phyloP scores from a whole-genome alignment of 768 basidiomycete species.

The Sporobolomyces roseus region DNA sequence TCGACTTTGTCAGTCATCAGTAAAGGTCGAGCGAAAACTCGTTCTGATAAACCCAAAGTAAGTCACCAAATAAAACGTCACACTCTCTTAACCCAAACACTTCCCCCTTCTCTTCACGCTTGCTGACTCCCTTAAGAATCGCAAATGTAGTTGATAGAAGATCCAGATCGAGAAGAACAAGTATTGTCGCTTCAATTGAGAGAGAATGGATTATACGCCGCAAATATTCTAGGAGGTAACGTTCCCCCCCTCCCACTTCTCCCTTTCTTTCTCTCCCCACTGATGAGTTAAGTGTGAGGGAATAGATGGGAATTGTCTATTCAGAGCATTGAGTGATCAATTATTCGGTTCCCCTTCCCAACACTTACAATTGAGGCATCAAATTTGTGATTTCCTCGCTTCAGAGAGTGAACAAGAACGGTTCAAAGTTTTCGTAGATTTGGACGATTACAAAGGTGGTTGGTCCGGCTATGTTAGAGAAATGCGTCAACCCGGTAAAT shows the following conservation, averaged over 20 bases:
- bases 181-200: conserved; percentile 67
- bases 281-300: no score
- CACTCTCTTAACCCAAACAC: not conserved
- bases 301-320: conserved; percentile 91
- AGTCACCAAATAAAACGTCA: not conserved
- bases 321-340: conserved; percentile 84
- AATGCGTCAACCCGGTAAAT: conserved; percentile 61
- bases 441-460: conserved; percentile 59
- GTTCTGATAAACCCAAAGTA: conserved; percentile 17
- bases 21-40: conserved; percentile 16
- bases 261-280: not conserved
- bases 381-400: conserved; percentile 74
- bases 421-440: conserved; percentile 83
- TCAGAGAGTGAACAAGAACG: conserved; percentile 62
- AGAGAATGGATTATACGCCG: conserved; percentile 77
- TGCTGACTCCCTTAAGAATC: not conserved
- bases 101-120: not conserved
- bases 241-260: not conserved
- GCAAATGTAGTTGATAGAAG: conserved; percentile 40
- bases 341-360: conserved; percentile 68
- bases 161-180: conserved; percentile 37
- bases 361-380: conserved; percentile 63
- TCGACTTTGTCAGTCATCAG: no score
- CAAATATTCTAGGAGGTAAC: conserved; percentile 72
- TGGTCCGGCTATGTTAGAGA: conserved; percentile 66